Evolutionary conservation across 352 stramenopile species (phyloP), one percentile per base, ranked within the genome.

Genomic region (Globisporangium rhizosaccharum): DNA sequence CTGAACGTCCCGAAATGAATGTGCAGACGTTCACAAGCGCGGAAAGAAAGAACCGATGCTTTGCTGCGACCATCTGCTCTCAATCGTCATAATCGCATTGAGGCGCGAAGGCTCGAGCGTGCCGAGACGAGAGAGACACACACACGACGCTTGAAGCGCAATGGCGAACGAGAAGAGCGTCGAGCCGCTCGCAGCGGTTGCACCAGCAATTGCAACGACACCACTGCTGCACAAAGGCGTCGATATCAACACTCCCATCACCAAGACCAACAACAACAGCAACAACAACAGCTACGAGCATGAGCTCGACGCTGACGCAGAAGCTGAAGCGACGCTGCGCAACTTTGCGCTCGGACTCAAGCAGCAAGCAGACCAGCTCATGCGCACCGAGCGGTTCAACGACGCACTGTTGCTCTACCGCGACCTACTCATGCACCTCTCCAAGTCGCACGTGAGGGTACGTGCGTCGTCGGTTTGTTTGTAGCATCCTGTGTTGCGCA

Each of bases 401-500:
- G 67, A 82, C 58, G 81, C 79, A 48, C 70, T 88, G 48, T 70
- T 66, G 15, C 57, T 88, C 45, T 90, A 90, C 59, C 74, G 76
- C 23, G 81, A 87, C 50, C 68, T 89, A 49, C 75, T 90, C 56
- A 81, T 87, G 75, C 75, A 87, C 45, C 66, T 90, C 26, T 87
- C 78, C 51, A 75, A 71, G 57, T 89, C 79, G 2, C 81, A 89
- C 23, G 79, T 88, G 58, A 73, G 78, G 58, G 74, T 81, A 15
- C 14, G 61, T 41, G 6, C 5, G 5, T 14, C 33, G 20, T 57
- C 6, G 46, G 47, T 63, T 42, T 48, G 18, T 39, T n/a, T 63
- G 28, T 61, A 18, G 47, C 33, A 10, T 39, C 33, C 33, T 39
- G 33, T 39, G 33, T 12, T 39, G 10, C 10, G 33, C 33, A 39